Evolutionary conservation across 2,329 filamentous ascomycete genomes (phyloP), one percentile per base, ranked within the genome.

Genomic region (Nemania sp.): DNA sequence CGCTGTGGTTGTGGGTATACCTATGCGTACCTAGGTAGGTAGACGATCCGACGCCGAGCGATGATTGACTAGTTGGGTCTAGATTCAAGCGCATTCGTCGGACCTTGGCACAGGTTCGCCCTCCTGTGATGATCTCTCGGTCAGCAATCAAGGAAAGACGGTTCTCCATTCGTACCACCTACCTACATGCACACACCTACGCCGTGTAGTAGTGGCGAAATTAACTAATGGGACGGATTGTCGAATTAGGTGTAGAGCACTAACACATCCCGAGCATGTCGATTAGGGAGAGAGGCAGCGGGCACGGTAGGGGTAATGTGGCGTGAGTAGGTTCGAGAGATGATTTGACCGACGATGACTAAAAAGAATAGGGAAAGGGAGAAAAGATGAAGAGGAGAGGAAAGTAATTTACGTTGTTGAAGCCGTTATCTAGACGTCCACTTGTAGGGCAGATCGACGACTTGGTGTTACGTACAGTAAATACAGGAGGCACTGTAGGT

Each of bases 71-170:
- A 15, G 49, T 18, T 15, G 20, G 6, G 43, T 35, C n/a, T 18
- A 26, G 15, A 29, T 10, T 27, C 29, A 22, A 54, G 53, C 24
- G 35, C 15, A n/a, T 53, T 43, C 11, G 49, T n/a, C 35, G 13
- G 13, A 6, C 27, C 32, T 38, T 60, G 26, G 60, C 20, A 29
- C 43, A 45, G 13, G 41, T 20, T 38, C 41, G 20, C 10, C 11
- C 8, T 27, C 15, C 49, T 64, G 51, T 64, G 20, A 49, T 41
- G n/a, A 24, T 51, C 1, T 47, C 49, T 7, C 24, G 53, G 59
- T 68, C 29, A 62, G 66, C 38, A 38, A 43, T 51, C 26, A 32
- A 35, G n/a, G 52, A 59, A 49, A n/a, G 15, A 29, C 24, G 20
- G n/a, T 6, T 32, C 22, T 45, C 29, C 29, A 18, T 32, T 11